These are phyloP conservation scores for Entomortierella lignicola DNA, from an alignment of 192 early-diverging fungal genomes.

Conservation along the genomic window DNA sequence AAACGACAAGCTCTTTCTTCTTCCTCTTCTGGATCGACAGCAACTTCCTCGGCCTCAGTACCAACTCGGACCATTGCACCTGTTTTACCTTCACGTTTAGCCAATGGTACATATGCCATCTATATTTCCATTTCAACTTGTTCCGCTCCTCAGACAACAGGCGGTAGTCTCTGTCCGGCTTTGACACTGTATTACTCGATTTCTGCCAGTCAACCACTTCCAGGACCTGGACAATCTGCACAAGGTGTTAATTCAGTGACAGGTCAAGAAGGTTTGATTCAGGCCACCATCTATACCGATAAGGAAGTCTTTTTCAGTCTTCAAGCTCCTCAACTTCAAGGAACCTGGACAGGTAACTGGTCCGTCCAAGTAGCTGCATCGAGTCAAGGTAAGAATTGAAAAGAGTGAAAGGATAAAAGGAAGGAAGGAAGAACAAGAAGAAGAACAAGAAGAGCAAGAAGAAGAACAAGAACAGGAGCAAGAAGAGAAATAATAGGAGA, in stretches of 20 bases:
- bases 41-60: not conserved
- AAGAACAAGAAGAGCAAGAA: not conserved
- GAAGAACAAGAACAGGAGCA: no score
- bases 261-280: slow-evolving; percentile 32
- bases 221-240: slow-evolving; percentile 46
- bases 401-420: not conserved
- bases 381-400: slow-evolving; percentile 30
- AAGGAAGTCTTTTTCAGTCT: slow-evolving; percentile 50
- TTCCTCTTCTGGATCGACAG: not conserved
- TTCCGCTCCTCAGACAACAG: slow-evolving; percentile 20
- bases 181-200: slow-evolving; percentile 33
- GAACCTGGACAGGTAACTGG: slow-evolving; percentile 38
- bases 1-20: not conserved
- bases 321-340: slow-evolving; percentile 13
- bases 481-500: no score
- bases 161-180: slow-evolving; percentile 8
- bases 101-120: slow-evolving; percentile 41
- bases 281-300: slow-evolving; percentile 35
- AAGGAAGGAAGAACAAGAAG: not conserved
- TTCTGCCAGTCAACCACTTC: slow-evolving; percentile 30
- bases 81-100: slow-evolving; percentile 21
- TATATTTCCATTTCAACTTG: slow-evolving; percentile 51
- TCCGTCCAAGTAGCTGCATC: slow-evolving; percentile 51
- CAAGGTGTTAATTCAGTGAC: slow-evolving; percentile 2
- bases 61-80: slow-evolving; percentile 36